phyloP scores from a whole-genome alignment of 306 rosid genomes.

The Vigna reflexopilosa region DNA sequence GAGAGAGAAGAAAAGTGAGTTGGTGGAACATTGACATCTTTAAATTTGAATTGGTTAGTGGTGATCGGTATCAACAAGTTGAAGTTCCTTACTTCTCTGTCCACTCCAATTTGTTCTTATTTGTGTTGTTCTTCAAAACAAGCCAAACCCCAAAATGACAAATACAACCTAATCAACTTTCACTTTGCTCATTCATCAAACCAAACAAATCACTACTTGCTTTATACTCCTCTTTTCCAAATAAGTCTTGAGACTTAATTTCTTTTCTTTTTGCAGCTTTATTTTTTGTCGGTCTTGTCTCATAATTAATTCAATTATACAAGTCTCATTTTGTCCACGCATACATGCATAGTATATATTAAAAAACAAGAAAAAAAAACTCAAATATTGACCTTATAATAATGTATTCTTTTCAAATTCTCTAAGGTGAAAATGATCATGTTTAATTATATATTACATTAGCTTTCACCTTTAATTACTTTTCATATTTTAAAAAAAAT shows the following conservation, averaged over 20 bases:
- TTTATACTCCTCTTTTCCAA: slow-evolving; percentile 19
- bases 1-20: background rate
- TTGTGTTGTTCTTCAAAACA: slow-evolving; percentile 33
- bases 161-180: slow-evolving; percentile 36
- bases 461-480: no score
- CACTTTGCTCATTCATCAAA: background rate
- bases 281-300: background rate
- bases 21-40: background rate
- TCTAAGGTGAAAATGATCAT: no score
- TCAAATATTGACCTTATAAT: no score
- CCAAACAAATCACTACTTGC: slow-evolving; percentile 26
- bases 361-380: background rate
- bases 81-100: slow-evolving; percentile 15
- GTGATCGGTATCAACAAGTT: slow-evolving; percentile 36
- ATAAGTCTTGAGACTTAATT: slow-evolving; percentile 26
- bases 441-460: no score
- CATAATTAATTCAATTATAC: background rate
- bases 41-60: slow-evolving; percentile 42
- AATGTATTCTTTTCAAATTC: no score
- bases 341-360: background rate
- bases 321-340: background rate
- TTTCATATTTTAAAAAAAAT: no score
- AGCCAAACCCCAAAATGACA: slow-evolving; percentile 43
- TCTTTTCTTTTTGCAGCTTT: slow-evolving; percentile 34
- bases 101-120: background rate